Evolutionary conservation across 164 flowering plant genomes (phyloP).

Genomic region (Magnolia sinica): DNA sequence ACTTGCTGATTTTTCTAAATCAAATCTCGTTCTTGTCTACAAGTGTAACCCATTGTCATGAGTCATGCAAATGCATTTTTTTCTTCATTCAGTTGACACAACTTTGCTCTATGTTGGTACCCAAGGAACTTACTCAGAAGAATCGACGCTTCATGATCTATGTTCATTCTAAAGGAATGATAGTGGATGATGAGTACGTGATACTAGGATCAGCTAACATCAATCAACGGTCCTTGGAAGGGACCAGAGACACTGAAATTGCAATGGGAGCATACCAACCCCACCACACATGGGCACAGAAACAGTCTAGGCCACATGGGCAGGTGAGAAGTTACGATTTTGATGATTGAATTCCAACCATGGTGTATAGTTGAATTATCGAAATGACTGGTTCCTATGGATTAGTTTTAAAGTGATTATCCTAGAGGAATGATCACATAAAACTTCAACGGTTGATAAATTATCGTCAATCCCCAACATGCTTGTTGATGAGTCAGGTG

Average conservation of each 20-base stretch:
- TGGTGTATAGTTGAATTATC: background rate
- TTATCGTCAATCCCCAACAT: no score
- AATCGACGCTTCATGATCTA: slow-evolving; percentile 90
- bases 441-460: no score
- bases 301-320: slow-evolving; percentile 52
- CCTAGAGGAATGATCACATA: no score
- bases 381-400: no score
- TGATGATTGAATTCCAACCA: background rate
- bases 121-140: slow-evolving; percentile 53
- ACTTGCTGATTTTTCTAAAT: no score
- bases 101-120: background rate
- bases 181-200: slow-evolving; percentile 86
- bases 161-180: slow-evolving; percentile 98
- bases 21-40: no score
- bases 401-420: background rate
- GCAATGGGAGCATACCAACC: slow-evolving; percentile 98
- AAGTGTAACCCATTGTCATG: no score
- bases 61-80: background rate
- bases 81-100: background rate
- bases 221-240: slow-evolving; percentile 95
- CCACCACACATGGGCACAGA: slow-evolving; percentile 79
- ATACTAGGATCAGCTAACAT: slow-evolving; percentile 85
- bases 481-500: no score
- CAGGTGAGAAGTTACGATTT: slow-evolving; percentile 39
- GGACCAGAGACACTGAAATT: slow-evolving; percentile 88